Base-by-base conservation (phyloP, 2,329 filamentous ascomycete genomes). In the Penicillium sp. region DNA sequence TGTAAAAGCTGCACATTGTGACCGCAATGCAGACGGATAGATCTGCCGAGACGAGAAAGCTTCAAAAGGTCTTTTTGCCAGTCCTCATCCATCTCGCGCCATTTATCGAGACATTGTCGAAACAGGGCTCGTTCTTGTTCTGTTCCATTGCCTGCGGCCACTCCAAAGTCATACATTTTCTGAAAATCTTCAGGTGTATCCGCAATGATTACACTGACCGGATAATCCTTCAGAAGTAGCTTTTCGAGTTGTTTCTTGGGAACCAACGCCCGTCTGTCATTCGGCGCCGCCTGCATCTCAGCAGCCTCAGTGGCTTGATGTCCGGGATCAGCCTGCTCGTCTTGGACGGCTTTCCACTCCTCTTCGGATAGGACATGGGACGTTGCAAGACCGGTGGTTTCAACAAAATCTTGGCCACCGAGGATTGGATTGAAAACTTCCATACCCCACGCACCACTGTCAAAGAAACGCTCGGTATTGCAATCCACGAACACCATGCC, bases 201-300 rank as follows among this genome's bases (percentile, higher is more conserved):
- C 40, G 64, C 65, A 49, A 66, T 29, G 18, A 49, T 60, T 15
- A 70, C 67, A 52, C 63, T 65, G 29, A 69, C 57, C 12, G 65
- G 60, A 44, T 53, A 49, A 26, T 58, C 56, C 20, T 59, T 53
- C 2, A 69, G 42, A 41, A 29, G 33, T 27, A 60, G 58, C 26
- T 48, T 54, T 43, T 61, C 55, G 23, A 68, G 62, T 53, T 69
- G 67, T 49, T 61, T 59, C 40, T 65, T 63, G 18, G 4, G 25
- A 35, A 2, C 50, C 27, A 57, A 57, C 51, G 51, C 35, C 42
- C 6, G 50, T 57, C 54, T 54, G 27, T 53, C 46, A n/a, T 51
- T 51, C 25, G 51, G 35, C 46, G 8, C 50, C 45, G 46, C 25
- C 51, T 53, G 45, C 56, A 58, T 31, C 51, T 55, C 55, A 37